A percentile compares a stretch with the other conserved stretches of the same genome.
Conservation (phyloP, 73 alveolate genomes). For the Paramecium pentaurelia region DNA sequence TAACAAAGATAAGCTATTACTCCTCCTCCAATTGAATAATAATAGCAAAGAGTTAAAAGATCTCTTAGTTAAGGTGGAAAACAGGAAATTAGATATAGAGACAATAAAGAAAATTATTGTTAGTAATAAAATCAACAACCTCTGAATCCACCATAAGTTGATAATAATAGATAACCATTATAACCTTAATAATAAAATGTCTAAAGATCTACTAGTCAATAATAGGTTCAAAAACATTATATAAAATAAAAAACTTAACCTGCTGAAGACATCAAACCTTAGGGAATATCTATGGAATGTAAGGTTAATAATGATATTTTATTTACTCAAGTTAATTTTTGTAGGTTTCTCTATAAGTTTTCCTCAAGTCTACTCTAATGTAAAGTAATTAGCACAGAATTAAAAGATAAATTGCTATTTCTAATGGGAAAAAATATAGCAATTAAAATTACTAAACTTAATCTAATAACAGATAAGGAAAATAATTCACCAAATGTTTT, state of each 20-base stretch:
- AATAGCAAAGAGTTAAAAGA: constrained; percentile 17
- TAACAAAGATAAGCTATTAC: not conserved
- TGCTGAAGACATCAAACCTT: not conserved
- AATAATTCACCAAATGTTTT: not conserved
- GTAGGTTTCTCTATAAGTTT: constrained; percentile 22
- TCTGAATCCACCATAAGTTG: not conserved
- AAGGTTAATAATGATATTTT: not conserved
- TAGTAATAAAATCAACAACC: not conserved
- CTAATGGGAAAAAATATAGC: constrained; percentile 41
- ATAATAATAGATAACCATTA: not conserved
- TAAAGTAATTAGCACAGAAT: not conserved
- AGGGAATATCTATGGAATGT: not conserved
- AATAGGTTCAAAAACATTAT: not conserved
- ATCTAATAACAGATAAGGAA: not conserved
- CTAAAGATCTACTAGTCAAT: constrained; percentile 19
- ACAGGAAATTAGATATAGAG: not conserved
- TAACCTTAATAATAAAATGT: not conserved
- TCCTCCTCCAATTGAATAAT: not conserved
- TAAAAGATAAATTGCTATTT: constrained; percentile 6
- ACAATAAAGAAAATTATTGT: not conserved
- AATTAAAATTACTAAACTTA: constrained; percentile 14
- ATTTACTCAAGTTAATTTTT: constrained; percentile 12
- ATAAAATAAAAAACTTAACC: not conserved
- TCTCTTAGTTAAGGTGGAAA: constrained; percentile 21
- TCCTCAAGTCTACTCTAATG: not conserved